Conservation (phyloP, 2,329 filamentous ascomycete genomes). For the Cercospora canescens region DNA sequence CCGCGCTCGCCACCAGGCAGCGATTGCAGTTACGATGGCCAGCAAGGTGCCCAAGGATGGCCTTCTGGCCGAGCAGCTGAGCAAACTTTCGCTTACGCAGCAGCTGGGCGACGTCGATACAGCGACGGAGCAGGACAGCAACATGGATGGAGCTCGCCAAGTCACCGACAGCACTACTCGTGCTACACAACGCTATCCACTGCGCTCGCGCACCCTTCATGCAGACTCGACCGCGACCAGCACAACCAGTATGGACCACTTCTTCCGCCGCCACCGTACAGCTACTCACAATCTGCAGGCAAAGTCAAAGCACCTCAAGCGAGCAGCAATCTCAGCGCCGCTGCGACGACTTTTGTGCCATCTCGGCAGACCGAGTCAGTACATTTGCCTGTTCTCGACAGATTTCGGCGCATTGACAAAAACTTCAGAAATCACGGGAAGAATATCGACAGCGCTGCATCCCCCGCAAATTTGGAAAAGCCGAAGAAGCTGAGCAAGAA, state of each 20-base stretch:
- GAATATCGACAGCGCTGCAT: not conserved
- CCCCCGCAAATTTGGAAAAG: not conserved
- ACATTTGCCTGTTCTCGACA: not conserved
- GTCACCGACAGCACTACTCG: not conserved
- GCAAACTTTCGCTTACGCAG: not conserved
- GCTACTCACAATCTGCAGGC: constrained; percentile 1
- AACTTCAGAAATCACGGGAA: not conserved
- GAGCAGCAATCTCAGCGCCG: not conserved
- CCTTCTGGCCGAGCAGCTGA: not conserved
- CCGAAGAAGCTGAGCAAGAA: constrained; percentile 4
- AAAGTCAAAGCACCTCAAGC: not conserved
- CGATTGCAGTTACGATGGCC: not conserved
- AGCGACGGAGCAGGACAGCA: not conserved
- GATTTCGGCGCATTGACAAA: constrained; percentile 4
- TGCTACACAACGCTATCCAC: not conserved
- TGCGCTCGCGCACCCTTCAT: not conserved
- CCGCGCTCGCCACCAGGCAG: not conserved
- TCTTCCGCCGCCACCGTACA: not conserved
- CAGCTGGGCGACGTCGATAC: not conserved
- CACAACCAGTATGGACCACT: not conserved
- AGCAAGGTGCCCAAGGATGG: not conserved
- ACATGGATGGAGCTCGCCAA: not conserved
- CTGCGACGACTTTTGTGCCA: not conserved
- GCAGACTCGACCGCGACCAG: not conserved
- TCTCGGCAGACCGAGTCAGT: not conserved